Base-by-base conservation (phyloP, 306 rosid species). In the Chamaecrista fasciculata region DNA sequence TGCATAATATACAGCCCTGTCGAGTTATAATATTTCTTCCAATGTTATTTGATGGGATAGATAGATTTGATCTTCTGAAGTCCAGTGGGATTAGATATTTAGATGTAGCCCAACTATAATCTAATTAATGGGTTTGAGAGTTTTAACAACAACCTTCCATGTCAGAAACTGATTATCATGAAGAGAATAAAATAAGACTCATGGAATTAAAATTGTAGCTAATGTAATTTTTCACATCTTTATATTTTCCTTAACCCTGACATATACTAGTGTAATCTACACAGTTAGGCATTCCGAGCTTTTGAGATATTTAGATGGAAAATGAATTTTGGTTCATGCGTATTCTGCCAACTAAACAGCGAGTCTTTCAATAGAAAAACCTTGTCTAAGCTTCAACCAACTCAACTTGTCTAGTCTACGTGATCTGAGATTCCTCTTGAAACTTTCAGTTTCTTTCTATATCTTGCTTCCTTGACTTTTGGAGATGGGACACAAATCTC, bases 291-390 rank as follows among this genome's bases (percentile, higher is more conserved):
- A 69, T 43, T 86, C 76, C 65, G 87, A 87, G 98, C 85, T 86
- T n/a, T n/a, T 66, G 90, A 89, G 80, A 84, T 92, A 73, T 92
- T 89, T 73, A 65, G 89, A 37, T 70, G 87, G 80, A 92, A 87
- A 84, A 63, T 92, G 88, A 89, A 82, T 82, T 82, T 89, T 94
- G 29, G 87, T 92, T 67, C 94, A 94, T 71, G 96, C 98, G 74
- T 90, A 86, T 88, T 84, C 97, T 61, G 96, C 97, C 62, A 91
- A 91, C 88, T 68, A 85, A 79, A 91, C 96, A 11, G 94, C 89
- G 86, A 91, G 81, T 87, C 96, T 39, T 91, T 91, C 87, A 89
- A 91, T 61, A 69, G 83, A 80, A 85, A 90, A 69, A 89, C 96
- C 40, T 64, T 87, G 52, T 87, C 89, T 53, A 87, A 69, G 80